Evolutionary conservation across 2,329 filamentous ascomycete genomes (phyloP), one percentile per base, ranked within the genome.

Genomic region (Colletotrichum viniferum): DNA sequence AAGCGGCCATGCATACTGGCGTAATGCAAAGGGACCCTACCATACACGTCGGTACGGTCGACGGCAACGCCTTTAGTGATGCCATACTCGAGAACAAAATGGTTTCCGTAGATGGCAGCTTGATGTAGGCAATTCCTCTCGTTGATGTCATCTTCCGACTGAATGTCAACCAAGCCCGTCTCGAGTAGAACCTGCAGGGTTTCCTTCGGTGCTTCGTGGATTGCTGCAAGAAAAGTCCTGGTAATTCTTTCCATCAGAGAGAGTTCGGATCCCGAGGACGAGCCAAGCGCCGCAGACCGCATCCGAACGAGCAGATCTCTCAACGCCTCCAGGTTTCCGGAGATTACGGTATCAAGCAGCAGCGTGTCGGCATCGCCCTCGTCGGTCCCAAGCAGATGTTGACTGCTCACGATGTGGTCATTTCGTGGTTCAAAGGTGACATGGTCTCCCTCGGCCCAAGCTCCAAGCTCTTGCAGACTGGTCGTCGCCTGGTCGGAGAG

Each of bases 401-500:
- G 91, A 78, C 89, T 93, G 81, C 90, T 93, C 69, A 93, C 91
- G 76, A 92, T 90, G 79, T 93, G 92, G 64, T 92, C 91, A 13
- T 88, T 86, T 12, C 87, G 82, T 61, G 86, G 83, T 76, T 95
- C 94, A 81, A 96, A 98, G 80, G 93, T 94, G 81, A 98, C 93
- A 83, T 97, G 94, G 80, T 98, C 97, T 26, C 97, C 97, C 84
- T 99, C 97, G 24, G 96, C 96, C 96, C 96, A 98, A 43, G 96
- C 97, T 69, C 96, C 96, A 62, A 98, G 92, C 82, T 98, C 97
- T 79, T 98, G 93, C 48, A 98, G 87, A 79, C 96, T 97, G n/a
- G 96, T 98, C 1, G 97, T 98, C 10, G 97, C 97, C 86, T 98
- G 96, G 79, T 99, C 97, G 6, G 97, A 98, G 13, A 99, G 90